Conservation (phyloP, 1,284 basidiomycete genomes). For the Heterobasidion irregulare region DNA sequence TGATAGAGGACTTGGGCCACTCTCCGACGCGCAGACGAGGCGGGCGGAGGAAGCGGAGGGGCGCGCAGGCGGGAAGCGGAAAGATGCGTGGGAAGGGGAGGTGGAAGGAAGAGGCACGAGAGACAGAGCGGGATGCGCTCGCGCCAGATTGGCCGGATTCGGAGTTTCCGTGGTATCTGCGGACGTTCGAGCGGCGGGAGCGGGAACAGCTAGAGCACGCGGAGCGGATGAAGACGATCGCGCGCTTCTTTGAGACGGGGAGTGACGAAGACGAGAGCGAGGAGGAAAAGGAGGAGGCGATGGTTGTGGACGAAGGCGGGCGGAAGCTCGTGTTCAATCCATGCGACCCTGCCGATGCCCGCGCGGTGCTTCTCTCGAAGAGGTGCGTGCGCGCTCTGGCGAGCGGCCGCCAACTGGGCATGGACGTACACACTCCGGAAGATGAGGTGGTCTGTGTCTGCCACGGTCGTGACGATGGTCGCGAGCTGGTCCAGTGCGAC, state of each 20-base stretch:
- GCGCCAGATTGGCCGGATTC: slow-evolving; percentile 69
- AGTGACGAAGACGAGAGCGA: slow-evolving; percentile 48
- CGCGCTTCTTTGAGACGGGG: slow-evolving; percentile 50
- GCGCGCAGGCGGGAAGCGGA: slow-evolving; percentile 10
- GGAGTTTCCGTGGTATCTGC: slow-evolving; percentile 67
- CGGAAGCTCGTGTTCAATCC: slow-evolving; percentile 30
- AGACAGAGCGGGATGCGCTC: slow-evolving; percentile 3
- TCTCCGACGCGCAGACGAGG: slow-evolving; percentile 24
- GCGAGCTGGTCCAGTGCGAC: slow-evolving; percentile 70
- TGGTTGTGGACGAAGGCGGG: slow-evolving; percentile 19
- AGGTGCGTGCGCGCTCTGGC: slow-evolving; percentile 53
- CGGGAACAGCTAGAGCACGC: slow-evolving; percentile 42
- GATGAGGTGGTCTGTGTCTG: slow-evolving; percentile 60
- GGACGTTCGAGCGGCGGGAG: slow-evolving; percentile 44
- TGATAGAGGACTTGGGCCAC: slow-evolving; percentile 14
- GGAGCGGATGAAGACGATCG: slow-evolving; percentile 50
- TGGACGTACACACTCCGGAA: slow-evolving; percentile 6
- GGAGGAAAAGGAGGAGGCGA: slow-evolving; percentile 19
- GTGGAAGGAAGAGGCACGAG: slow-evolving; percentile 2
- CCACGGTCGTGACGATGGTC: slow-evolving; percentile 51
- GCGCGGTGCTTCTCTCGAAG: slow-evolving; percentile 61
- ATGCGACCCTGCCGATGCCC: slow-evolving; percentile 65
- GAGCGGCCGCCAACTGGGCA: slow-evolving; percentile 26
- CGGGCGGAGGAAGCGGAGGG: slow-evolving; percentile 24
- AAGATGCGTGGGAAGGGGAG: slow-evolving; percentile 9